Evolutionary conservation across 805 yeast species (phyloP), one percentile per base, ranked within the genome.

Genomic region (Ogataea minuta): DNA sequence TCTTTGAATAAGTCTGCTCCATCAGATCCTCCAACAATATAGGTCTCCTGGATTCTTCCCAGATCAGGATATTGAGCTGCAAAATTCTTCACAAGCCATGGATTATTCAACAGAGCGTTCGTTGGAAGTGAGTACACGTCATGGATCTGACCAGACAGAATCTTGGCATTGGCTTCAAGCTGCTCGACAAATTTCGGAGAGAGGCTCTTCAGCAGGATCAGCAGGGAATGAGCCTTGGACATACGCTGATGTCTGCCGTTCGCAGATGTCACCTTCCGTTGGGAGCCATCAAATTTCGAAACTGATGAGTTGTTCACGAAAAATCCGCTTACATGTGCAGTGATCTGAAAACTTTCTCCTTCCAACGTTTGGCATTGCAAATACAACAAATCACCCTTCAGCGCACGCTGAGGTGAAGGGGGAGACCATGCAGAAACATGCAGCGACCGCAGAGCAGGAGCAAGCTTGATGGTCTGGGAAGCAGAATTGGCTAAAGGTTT

Each of bases 401-500:
- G 49, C 50, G 68, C 74, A 57, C 74, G 77, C 36, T 69, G 64
- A 12, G 81, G 68, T 21, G 91, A 82, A 10, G 88, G 88, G 4
- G 97, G 96, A 48, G 85, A 81, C 93, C 96, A 91, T 38, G 77
- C 76, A 10, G 96, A 85, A 34, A 88, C 59, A 37, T 67, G 57
- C 33, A 78, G 63, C 0, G 75, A 66, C 48, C 71, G 75, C 45
- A 93, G 64, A 7, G 91, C 84, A 14, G 72, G 66, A 25, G 60
- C 53, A 35, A 69, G 49, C 30, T 54, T 54, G 11, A 65, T 47
- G 17, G 60, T 57, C 12, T 63, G 62, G 4, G 56, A 50, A 2
- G 72, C 65, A 38, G 59, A 54, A 2, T 42, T 39, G 3, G 50
- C 28, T 7, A 31, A 36, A 34, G 30, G 6, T 6, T 35, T 28